Conservation (phyloP, 371 early-diverging fungal genomes). For the Syncephalis fuscata region DNA sequence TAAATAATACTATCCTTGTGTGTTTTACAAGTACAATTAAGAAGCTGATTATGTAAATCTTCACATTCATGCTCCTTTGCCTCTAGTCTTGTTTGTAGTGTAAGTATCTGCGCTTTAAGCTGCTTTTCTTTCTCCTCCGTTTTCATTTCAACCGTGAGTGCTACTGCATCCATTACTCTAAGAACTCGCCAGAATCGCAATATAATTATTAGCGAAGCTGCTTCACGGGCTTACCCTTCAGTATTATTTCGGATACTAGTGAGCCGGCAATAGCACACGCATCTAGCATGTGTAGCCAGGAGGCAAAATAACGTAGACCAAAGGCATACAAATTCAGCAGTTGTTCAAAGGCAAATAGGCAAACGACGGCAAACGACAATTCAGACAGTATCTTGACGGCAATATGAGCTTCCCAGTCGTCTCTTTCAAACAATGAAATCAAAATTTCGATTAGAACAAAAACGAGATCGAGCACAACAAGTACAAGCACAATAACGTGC, state of each 20-base stretch:
- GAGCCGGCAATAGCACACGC: background rate
- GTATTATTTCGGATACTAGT: background rate
- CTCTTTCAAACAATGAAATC: background rate
- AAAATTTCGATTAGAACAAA: background rate
- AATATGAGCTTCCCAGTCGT: background rate
- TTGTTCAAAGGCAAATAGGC: background rate
- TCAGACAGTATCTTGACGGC: background rate
- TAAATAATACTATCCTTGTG: no score
- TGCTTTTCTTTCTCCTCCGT: background rate
- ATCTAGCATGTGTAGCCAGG: background rate
- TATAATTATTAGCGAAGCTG: background rate
- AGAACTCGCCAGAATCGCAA: slow-evolving; percentile 1
- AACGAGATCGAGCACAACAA: background rate
- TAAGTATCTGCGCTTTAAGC: background rate
- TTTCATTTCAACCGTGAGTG: background rate
- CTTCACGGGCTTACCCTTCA: background rate
- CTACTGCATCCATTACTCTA: background rate
- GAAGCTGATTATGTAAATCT: slow-evolving; percentile 1
- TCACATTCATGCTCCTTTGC: background rate
- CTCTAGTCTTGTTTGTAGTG: background rate
- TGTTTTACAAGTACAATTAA: no score
- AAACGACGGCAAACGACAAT: background rate
- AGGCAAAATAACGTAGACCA: background rate
- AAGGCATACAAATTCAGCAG: background rate
- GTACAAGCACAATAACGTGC: background rate